Evolutionary conservation across 257 asterid genomes (phyloP), one percentile per base, ranked within the genome.

Genomic region (Knoxia roxburghii): DNA sequence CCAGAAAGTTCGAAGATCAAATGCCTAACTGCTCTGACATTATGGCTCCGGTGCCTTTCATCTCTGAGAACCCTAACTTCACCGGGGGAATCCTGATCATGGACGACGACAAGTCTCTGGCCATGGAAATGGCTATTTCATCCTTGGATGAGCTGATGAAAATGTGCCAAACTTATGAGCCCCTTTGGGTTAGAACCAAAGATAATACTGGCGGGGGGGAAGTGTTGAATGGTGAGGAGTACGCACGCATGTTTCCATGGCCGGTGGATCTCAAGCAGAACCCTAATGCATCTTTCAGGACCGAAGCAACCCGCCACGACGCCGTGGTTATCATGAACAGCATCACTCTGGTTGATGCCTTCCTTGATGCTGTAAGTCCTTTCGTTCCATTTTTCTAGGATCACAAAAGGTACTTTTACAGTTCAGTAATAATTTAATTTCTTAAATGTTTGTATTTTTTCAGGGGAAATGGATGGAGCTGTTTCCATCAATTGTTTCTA

Each of bases 401-500:
- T n/a, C n/a, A n/a, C n/a, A n/a, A n/a, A n/a, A n/a, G n/a, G n/a
- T n/a, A n/a, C n/a, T n/a, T n/a, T n/a, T n/a, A n/a, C n/a, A n/a
- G n/a, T n/a, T n/a, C 41, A 4, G 4, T 37, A 3, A 3, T 37
- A 37, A 37, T 37, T 37, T 37, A 37, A 9, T 4, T 37, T 18
- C n/a, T 56, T 6, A 8, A 11, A 5, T 17, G 23, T 27, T 58
- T 57, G 46, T 3, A 10, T 30, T 10, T 23, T 63, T 66, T n/a
- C 80, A 87, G 98, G 83, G 74, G 57, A 93, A 93, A 75, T 93
- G 99, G 97, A 75, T 82, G 91, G 97, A 93, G 73, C 83, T 93
- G 11, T 93, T 90, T 67, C 99, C 99, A 12, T 88, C 92, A 15
- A 82, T 93, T 29, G 79, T 93, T 46, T 81, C 97, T 11, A 75